phyloP scores from a whole-genome alignment of 2,329 filamentous ascomycete species.

The Ophiocordyceps camponoti-floridani region DNA sequence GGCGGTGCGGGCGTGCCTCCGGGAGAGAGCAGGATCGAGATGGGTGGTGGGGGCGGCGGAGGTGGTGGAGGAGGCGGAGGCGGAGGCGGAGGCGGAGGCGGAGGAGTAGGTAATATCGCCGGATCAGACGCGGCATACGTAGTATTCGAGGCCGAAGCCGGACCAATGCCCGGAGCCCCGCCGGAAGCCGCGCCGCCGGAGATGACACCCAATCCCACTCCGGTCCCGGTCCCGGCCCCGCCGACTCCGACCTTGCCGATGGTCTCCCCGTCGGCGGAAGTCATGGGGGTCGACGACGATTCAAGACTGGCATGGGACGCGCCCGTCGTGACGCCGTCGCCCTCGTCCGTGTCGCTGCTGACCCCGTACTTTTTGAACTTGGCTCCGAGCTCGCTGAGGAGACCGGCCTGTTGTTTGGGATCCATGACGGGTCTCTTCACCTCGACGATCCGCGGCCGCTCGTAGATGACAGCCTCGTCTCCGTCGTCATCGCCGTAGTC shows the following conservation, averaged over 20 bases:
- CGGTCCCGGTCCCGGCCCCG: conserved; percentile 7
- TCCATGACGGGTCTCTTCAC: conserved; percentile 52
- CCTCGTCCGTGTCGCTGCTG: conserved; percentile 51
- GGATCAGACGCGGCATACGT: neutral
- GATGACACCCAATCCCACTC: neutral
- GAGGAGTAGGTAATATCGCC: conserved; percentile 13
- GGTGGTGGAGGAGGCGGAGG: conserved; percentile 16
- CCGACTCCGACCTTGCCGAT: conserved; percentile 40
- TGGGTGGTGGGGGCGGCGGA: conserved; percentile 18
- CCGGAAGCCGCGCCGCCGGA: neutral
- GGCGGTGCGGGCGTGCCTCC: conserved; percentile 17
- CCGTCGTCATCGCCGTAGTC: conserved; percentile 32
- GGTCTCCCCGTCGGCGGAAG: conserved; percentile 40
- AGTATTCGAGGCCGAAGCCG: neutral
- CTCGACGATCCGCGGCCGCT: conserved; percentile 65
- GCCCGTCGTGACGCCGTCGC: conserved; percentile 50
- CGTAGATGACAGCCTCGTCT: conserved; percentile 46
- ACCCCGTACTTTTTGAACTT: conserved; percentile 57
- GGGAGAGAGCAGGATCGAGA: conserved; percentile 16
- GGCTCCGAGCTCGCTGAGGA: conserved; percentile 50
- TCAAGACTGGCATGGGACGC: conserved; percentile 61
- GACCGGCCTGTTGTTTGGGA: conserved; percentile 48
- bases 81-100: conserved; percentile 19
- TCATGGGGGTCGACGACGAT: conserved; percentile 49
- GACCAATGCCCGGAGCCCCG: neutral